These are phyloP conservation scores for Zygoascus hellenicus DNA, from an alignment of 1,139 yeast species.

Conservation along the genomic window DNA sequence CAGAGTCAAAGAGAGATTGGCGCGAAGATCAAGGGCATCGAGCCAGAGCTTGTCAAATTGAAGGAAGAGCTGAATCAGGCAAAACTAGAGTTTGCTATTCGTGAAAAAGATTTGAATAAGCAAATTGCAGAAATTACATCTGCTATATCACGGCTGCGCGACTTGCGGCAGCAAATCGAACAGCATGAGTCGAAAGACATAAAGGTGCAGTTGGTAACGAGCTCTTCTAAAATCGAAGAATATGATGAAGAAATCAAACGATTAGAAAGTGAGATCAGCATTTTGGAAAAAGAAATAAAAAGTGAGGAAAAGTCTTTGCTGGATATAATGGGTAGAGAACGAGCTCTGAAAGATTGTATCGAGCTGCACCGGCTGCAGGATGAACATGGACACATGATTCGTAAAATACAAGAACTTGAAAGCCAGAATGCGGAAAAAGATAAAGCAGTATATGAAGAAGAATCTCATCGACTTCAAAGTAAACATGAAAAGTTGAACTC, in stretches of 20 bases:
- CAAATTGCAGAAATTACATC: conserved; percentile 14
- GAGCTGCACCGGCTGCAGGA: conserved; percentile 42
- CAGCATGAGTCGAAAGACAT: conserved; percentile 18
- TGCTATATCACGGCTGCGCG: conserved; percentile 15
- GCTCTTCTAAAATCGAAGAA: conserved; percentile 14
- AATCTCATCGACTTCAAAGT: conserved; percentile 50
- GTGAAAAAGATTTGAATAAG: conserved; percentile 16
- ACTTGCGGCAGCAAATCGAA: conserved; percentile 12
- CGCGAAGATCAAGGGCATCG: conserved; percentile 15
- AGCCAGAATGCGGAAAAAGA: conserved; percentile 58
- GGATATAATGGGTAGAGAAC: conserved; percentile 48
- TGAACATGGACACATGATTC: conserved; percentile 35
- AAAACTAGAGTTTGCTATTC: conserved; percentile 10
- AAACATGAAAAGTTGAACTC: conserved; percentile 55
- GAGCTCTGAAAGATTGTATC: conserved; percentile 50
- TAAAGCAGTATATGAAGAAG: conserved; percentile 57
- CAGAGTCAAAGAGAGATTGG: conserved; percentile 16
- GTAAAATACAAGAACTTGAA: conserved; percentile 42
- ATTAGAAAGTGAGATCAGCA: conserved; percentile 20
- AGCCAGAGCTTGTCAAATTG: conserved; percentile 14
- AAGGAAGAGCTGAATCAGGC: background rate
- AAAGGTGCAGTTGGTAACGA: conserved; percentile 15
- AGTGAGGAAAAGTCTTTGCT: conserved; percentile 37
- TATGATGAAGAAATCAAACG: conserved; percentile 12
- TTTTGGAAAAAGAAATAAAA: conserved; percentile 18